Evolutionary conservation across 352 stramenopile species (phyloP).

Genomic region (Lagenidium sp.): DNA sequence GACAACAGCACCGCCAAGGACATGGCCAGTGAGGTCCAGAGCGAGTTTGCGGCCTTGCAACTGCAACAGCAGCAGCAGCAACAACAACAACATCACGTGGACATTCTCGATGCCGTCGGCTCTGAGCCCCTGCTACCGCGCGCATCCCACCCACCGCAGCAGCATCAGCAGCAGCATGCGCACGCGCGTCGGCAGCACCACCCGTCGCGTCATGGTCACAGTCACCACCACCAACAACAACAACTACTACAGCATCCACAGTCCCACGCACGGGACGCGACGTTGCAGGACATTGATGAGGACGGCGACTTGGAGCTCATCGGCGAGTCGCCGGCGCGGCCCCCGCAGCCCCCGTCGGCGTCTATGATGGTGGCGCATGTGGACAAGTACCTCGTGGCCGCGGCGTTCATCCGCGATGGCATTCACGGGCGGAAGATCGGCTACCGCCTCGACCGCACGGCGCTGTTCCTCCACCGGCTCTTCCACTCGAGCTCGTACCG

Average conservation of each 20-base stretch:
- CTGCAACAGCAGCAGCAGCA: conserved; percentile 34
- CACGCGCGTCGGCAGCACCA: no score
- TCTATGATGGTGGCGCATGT: conserved; percentile 23
- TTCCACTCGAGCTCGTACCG: conserved; percentile 73
- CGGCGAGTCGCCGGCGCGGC: conserved; percentile 12
- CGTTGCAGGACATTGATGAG: background rate
- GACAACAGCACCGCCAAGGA: conserved; percentile 76
- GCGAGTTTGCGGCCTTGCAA: conserved; percentile 56
- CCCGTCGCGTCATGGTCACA: no score
- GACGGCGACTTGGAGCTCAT: background rate
- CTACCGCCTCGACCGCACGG: conserved; percentile 60
- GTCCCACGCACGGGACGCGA: no score
- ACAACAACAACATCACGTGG: conserved; percentile 20
- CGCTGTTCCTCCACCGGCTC: conserved; percentile 55
- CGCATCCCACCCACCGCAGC: no score
- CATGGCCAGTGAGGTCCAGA: conserved; percentile 74
- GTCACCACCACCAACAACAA: no score
- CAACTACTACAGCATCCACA: no score
- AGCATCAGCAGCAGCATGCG: no score
- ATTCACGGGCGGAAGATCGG: conserved; percentile 81
- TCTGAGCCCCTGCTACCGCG: no score
- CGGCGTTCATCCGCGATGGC: conserved; percentile 71
- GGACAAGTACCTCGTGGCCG: conserved; percentile 68
- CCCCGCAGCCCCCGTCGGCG: conserved; percentile 16
- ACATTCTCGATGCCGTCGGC: conserved; percentile 20